phyloP scores from a whole-genome alignment of 2,329 filamentous ascomycete genomes.

The Domatiomyces catenatus region DNA sequence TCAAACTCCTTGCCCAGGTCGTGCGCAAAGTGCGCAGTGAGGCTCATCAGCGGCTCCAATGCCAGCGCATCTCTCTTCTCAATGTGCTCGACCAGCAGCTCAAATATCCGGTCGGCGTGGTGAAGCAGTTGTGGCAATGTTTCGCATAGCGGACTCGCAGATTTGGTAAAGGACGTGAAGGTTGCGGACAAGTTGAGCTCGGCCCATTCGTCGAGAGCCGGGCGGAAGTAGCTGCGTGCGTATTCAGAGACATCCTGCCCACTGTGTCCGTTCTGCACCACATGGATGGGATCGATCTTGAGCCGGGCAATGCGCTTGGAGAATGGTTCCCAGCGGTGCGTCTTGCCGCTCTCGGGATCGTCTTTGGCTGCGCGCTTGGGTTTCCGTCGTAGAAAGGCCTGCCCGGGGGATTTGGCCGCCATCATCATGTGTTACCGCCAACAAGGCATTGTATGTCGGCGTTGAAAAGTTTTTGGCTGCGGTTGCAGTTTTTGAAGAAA shows the following conservation, averaged over 20 bases:
- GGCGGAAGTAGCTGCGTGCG: slow-evolving; percentile 68
- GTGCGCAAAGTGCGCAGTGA: slow-evolving; percentile 89
- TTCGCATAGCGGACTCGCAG: slow-evolving; percentile 65
- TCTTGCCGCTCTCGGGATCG: slow-evolving; percentile 51
- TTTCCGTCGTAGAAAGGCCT: not conserved
- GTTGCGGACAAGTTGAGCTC: slow-evolving; percentile 78
- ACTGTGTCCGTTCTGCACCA: slow-evolving; percentile 55
- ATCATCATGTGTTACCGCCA: slow-evolving; percentile 17
- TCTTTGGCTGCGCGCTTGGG: not conserved
- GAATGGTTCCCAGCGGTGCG: slow-evolving; percentile 85
- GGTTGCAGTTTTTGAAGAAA: not conserved
- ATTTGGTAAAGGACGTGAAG: slow-evolving; percentile 62
- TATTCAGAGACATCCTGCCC: slow-evolving; percentile 58
- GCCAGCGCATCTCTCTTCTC: slow-evolving; percentile 61
- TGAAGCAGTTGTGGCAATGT: slow-evolving; percentile 84
- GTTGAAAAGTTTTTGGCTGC: not conserved
- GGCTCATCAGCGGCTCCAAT: slow-evolving; percentile 69
- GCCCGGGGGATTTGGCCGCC: slow-evolving; percentile 42
- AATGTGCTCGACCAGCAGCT: slow-evolving; percentile 59
- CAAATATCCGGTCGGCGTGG: slow-evolving; percentile 74
- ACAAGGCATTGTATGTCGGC: not conserved
- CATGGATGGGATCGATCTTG: slow-evolving; percentile 84
- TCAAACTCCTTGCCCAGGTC: slow-evolving; percentile 80
- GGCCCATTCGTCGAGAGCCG: slow-evolving; percentile 70
- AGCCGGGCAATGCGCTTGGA: slow-evolving; percentile 78